Base-by-base conservation (phyloP, 202 grass and related monocot species). In the Saccharum hybrid region DNA sequence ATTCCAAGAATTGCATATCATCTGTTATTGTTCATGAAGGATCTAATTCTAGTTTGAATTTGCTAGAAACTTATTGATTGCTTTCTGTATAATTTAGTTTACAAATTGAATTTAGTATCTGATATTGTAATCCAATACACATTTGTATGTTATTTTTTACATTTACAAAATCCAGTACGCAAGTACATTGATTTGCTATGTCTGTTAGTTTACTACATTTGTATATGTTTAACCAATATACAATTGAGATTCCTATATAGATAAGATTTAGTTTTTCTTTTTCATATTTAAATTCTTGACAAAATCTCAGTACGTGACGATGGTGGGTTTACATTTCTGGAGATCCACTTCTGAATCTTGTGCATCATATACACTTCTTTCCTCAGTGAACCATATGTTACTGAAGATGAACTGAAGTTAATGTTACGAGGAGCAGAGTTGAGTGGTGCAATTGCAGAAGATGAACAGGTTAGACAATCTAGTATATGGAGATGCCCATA, bases 401-500 rank as follows among this genome's bases (percentile, higher is more conserved):
- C 96, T 84, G 96, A 99, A 74, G 96, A 99, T 85, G 91, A 99
- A 89, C 80, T 99, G 49, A 99, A 99, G 79, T 89, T 99, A 82
- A 99, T 99, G 93, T 84, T 99, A 79, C 89, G 93, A 68, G 96
- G 93, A 78, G 93, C 96, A 1, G 96, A 99, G 78, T 83, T 96
- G 74, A 99, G 96, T 86, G 96, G 96, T 13, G 91, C 96, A 66
- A 99, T 96, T 92, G 96, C 94, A 66, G 93, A 99, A 89, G 96
- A 99, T 65, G 93, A 99, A 92, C 96, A 99, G 88, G 92, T 98
- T 75, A 86, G 79, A 87, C 14, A 67, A 38, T 65, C 63, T 74
- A 68, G 52, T 67, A 65, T n/a, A 45, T 57, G 38, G 21, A 70
- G 11, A 34, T 62, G 46, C 51, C 68, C 33, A 73, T 57, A 56